Evolutionary conservation across 495 filamentous ascomycete species (phyloP).

Genomic region (Penicillium paradoxum): DNA sequence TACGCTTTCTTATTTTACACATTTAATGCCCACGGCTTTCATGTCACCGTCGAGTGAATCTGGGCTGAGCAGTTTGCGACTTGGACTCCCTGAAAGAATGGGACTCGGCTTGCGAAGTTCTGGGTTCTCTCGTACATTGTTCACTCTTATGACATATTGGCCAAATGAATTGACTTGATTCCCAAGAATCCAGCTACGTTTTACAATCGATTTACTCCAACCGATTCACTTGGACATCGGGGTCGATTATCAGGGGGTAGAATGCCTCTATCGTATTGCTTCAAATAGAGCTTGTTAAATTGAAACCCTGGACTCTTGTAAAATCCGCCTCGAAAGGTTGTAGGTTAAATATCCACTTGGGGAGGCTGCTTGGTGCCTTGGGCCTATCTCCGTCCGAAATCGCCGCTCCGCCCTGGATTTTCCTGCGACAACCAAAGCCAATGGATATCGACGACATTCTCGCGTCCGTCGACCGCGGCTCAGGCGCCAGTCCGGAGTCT

Average conservation of each 20-base stretch:
- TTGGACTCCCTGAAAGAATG: neutral
- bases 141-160: slow-evolving; percentile 1
- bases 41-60: neutral
- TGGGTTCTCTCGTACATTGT: neutral
- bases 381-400: slow-evolving; percentile 9
- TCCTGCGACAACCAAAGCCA: slow-evolving; percentile 1
- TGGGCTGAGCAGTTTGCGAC: neutral
- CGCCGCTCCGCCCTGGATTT: slow-evolving; percentile 13
- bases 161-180: neutral
- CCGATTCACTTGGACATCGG: neutral
- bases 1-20: neutral
- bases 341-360: neutral
- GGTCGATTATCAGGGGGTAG: no score
- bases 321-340: neutral
- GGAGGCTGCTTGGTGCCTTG: slow-evolving; percentile 1
- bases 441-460: slow-evolving; percentile 94
- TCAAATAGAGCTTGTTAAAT: neutral
- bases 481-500: slow-evolving; percentile 50
- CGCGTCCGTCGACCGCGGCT: slow-evolving; percentile 64
- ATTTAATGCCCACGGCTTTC: neutral
- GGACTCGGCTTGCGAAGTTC: neutral
- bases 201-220: neutral
- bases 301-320: neutral
- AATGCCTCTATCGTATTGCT: no score
- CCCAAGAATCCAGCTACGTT: neutral